Base-by-base conservation (phyloP, 1,139 yeast genomes). In the Sugiyamaella novakii region DNA sequence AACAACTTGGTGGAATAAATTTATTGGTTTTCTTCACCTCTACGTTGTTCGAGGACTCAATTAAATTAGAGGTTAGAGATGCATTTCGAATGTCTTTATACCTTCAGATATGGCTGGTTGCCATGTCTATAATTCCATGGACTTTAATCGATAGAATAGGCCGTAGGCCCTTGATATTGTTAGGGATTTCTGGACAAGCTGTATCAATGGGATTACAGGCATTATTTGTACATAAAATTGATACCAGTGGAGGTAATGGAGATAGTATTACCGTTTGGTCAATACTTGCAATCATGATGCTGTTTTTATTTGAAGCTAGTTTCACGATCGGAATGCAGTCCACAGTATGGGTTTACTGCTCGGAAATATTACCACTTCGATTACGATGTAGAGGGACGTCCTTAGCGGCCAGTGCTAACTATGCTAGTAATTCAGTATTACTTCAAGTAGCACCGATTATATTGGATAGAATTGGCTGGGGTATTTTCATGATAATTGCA, bases 1-100 rank as follows among this genome's bases (percentile, higher is more conserved):
- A 58, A 43, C 88, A 83, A 66, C 74, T 82, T 71, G 80, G 87
- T 40, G 89, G 88, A 68, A 74, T 81, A 54, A 84, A 83, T 69
- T 81, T 81, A 59, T 77, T 83, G 51, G 78, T 64, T 7, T 66
- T 64, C 52, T 66, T 43, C 54, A 60, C 80, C 5, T 53, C 61
- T 12, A 51, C 75, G 4, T 71, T 77, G 56, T 77, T 74, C 41
- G 64, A 76, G 61, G 74, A 71, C 55, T 66, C 72, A 47, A 58
- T 77, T 49, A 75, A 73, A 3, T 73, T 78, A 74, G 55, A 67
- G 73, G 59, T 73, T 70, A 38, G 74, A 79, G 73, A 81, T 1
- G 73, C 80, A 0, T 68, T 79, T 37, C 67, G 77, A 34, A 75
- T 83, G 21, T 79, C 84, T 2, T 84, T 83, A 46, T 69, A 79